Conservation (phyloP, 2,329 filamentous ascomycete genomes). For the Claviceps monticola region DNA sequence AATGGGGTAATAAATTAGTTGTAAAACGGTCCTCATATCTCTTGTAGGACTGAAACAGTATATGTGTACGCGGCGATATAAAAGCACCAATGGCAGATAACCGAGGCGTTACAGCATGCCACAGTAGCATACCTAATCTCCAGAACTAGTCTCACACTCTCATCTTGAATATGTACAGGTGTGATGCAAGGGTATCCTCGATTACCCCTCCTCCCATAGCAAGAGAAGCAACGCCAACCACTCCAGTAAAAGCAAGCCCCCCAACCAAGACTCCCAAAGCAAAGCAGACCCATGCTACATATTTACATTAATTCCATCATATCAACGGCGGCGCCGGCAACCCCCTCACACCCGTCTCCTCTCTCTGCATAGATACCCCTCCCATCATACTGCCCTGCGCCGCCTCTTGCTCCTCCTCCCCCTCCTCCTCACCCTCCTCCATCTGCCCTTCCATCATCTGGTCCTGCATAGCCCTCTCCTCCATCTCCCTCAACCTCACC, state of each 20-base stretch:
- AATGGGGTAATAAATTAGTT: too few species aligned
- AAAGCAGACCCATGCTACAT: not conserved
- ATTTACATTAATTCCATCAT: not conserved
- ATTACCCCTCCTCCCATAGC: not conserved
- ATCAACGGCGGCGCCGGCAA: slow-evolving; percentile 18
- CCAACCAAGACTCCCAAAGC: not conserved
- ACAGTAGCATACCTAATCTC: not conserved
- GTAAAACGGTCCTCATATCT: too few species aligned
- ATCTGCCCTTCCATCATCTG: slow-evolving; percentile 20
- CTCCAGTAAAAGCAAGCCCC: not conserved
- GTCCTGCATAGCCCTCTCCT: slow-evolving; percentile 29
- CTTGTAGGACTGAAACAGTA: too few species aligned
- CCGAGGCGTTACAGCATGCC: not conserved
- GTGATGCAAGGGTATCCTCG: not conserved
- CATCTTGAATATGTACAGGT: not conserved
- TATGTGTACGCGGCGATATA: too few species aligned
- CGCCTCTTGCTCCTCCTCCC: slow-evolving; percentile 11
- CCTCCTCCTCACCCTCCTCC: slow-evolving; percentile 21
- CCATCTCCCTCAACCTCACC: slow-evolving; percentile 35
- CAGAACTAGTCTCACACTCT: not conserved
- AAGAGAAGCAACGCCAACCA: not conserved
- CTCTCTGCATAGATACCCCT: slow-evolving; percentile 25
- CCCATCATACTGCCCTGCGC: slow-evolving; percentile 17
- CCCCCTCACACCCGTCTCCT: slow-evolving; percentile 16
- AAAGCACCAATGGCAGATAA: too few species aligned